A percentile compares a stretch with the other conserved stretches of the same genome.
phyloP scores from a whole-genome alignment of 1,284 basidiomycete genomes.

The Apiotrichum sp. region DNA sequence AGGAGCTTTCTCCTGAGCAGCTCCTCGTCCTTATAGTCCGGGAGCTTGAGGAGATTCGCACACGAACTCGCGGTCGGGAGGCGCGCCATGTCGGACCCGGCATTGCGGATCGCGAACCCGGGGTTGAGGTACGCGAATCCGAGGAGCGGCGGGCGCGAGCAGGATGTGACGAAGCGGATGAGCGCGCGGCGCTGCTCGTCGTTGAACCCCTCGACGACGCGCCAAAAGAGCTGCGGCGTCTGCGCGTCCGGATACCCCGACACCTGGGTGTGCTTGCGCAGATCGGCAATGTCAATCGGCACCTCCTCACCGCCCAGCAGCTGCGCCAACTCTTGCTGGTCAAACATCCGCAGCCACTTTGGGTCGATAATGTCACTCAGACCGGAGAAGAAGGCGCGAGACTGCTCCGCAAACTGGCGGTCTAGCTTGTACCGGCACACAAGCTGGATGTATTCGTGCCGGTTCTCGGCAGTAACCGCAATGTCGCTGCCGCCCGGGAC shows the following conservation, averaged over 20 bases:
- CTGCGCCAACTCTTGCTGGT: slow-evolving; percentile 83
- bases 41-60: slow-evolving; percentile 69
- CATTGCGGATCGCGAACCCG: slow-evolving; percentile 74
- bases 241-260: slow-evolving; percentile 66
- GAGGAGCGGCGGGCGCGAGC: slow-evolving; percentile 75
- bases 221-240: slow-evolving; percentile 73
- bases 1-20: slow-evolving; percentile 69
- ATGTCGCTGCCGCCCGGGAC: slow-evolving; percentile 77
- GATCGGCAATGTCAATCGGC: slow-evolving; percentile 73
- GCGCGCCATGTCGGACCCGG: slow-evolving; percentile 64
- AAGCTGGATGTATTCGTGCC: slow-evolving; percentile 83
- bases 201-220: slow-evolving; percentile 45
- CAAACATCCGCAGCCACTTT: slow-evolving; percentile 92
- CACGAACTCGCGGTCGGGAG: slow-evolving; percentile 62
- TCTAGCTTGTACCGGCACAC: slow-evolving; percentile 84
- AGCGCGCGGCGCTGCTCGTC: slow-evolving; percentile 68
- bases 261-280: slow-evolving; percentile 67
- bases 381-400: slow-evolving; percentile 61
- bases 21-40: slow-evolving; percentile 50
- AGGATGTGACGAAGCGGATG: slow-evolving; percentile 83
- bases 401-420: slow-evolving; percentile 81
- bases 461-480: slow-evolving; percentile 81
- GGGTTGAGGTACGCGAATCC: slow-evolving; percentile 85
- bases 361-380: slow-evolving; percentile 80
- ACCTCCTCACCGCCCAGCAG: slow-evolving; percentile 76